phyloP scores from a whole-genome alignment of 225 moss, liverwort and hornwort genomes.

The Pseudisothecium myosuroides region DNA sequence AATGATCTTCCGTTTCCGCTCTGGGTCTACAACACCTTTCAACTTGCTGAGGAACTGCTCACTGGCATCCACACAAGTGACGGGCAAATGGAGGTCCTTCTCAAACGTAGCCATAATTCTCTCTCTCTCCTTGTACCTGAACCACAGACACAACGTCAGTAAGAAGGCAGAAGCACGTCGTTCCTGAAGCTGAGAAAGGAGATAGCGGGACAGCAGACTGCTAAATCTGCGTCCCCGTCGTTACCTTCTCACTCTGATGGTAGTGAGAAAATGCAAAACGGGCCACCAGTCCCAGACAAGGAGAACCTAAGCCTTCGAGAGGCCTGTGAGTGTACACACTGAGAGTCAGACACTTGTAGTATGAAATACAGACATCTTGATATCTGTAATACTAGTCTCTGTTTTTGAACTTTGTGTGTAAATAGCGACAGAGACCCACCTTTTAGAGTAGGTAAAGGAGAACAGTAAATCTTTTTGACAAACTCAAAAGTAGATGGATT shows the following conservation, averaged over 20 bases:
- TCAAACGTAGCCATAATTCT: conserved; percentile 76
- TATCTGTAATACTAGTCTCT: background rate
- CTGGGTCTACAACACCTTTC: conserved; percentile 75
- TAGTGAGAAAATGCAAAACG: background rate
- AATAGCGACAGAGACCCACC: background rate
- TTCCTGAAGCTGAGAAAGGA: conserved; percentile 26
- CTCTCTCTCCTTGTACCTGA: conserved; percentile 74
- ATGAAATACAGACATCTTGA: background rate
- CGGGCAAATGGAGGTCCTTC: conserved; percentile 69
- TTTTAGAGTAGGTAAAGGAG: background rate
- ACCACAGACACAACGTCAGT: background rate
- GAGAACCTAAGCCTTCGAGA: background rate
- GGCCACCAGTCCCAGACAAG: background rate
- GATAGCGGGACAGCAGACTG: background rate
- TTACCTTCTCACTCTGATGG: conserved; percentile 1
- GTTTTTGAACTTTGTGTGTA: background rate
- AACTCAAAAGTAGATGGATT: background rate
- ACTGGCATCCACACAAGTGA: conserved; percentile 69
- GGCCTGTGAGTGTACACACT: background rate
- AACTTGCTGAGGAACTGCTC: conserved; percentile 69
- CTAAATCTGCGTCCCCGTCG: background rate
- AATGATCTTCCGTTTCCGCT: conserved; percentile 76
- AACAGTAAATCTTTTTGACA: background rate
- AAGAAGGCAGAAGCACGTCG: background rate
- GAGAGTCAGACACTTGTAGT: background rate